Evolutionary conservation across 2,329 filamentous ascomycete species (phyloP), one percentile per base, ranked within the genome.

Genomic region (Plenodomus tracheiphilus): DNA sequence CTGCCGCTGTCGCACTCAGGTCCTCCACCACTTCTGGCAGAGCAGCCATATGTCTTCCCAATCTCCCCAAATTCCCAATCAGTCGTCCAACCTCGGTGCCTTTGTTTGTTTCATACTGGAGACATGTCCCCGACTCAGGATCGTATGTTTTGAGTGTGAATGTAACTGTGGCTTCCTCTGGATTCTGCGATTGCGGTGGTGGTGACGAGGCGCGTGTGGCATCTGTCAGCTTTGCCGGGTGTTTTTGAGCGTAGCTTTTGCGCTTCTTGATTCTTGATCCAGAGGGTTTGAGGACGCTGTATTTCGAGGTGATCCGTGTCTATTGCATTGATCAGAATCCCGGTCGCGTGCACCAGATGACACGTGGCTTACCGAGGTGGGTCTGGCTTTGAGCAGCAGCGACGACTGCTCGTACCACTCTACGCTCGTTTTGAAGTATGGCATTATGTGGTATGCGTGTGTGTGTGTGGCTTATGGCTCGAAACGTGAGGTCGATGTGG

Each of bases 71-170:
- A 37, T 86, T 84, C 43, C 85, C 83, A 48, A 99, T 83, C 63
- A 99, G 75, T 21, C 94, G 81, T 19, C 88, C 87, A 9, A 99
- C 91, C 75, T 97, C 93, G 17, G 90, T 89, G 17, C 88, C 90
- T 75, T 96, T 96, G 69, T 87, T 87, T 30, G 94, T 99, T 69
- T 84, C 82, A 79, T 97, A 97, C 76, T 97, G 96, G 55, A 99
- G 81, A 53, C 87, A 87, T 49, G 87, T 86, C 65, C 94, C 94
- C 46, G 86, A 88, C 36, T 77, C 78, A 0, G 94, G 88, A 71
- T 97, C 90, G 76, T 86, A 97, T 4, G 94, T 94, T 77, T 96
- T 97, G 53, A 99, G 77, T 3, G 85, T 87, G 43, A 99, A 85
- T 46, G 80, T 83, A 57, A 87, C 91, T 35, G 60, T 65, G 15